Base-by-base conservation (phyloP, 2,329 filamentous ascomycete genomes). In the Beauveria australis region DNA sequence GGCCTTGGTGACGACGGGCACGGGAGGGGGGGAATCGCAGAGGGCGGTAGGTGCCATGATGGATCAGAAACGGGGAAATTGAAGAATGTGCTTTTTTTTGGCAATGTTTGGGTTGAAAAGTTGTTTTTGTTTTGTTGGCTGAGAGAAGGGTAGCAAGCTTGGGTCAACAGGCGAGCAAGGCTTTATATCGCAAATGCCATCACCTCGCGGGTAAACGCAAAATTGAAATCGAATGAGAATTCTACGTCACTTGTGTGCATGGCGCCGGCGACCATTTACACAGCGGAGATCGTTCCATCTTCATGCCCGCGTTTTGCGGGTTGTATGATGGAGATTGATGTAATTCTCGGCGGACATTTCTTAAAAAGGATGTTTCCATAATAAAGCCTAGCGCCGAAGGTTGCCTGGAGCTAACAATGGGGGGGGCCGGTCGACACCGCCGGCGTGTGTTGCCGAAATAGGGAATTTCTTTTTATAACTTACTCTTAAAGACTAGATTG, bases 41-140 rank as follows among this genome's bases (percentile, higher is more conserved):
- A 68, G 49, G 18, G 69, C 68, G 16, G 65, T 64, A 37, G 69
- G 68, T 26, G 69, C 68, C 69, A 72, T 72, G 12, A 8, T 12
- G 28, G 5, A 30, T 51, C 3, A 10, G 9, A 10, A 10, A 7
- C 14, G 28, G 19, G 5, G 14, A 3, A 12, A 6, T 19, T 37
- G 28, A 24, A 49, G 12, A 33, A 37, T 16, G 12, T 37, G 33
- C 5, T 5, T 5, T 5, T 5, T 5, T 12, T 37, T 16, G 33
- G 33, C 33, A 37, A 37, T 16, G 12, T 16, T 37, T 37, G 5
- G 5, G 33, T 16, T 37, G 33, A 16, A 37, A 6, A 16, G 33
- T 37, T 37, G 12, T 37, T 37, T 37, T 16, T 37, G 33, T 37
- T 14, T 37, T 30, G 47, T 49, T 52, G 48, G 26, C 10, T 28